Evolutionary conservation across 352 stramenopile genomes (phyloP), one percentile per base, ranked within the genome.

Genomic region (Aphanomyces cochlioides): DNA sequence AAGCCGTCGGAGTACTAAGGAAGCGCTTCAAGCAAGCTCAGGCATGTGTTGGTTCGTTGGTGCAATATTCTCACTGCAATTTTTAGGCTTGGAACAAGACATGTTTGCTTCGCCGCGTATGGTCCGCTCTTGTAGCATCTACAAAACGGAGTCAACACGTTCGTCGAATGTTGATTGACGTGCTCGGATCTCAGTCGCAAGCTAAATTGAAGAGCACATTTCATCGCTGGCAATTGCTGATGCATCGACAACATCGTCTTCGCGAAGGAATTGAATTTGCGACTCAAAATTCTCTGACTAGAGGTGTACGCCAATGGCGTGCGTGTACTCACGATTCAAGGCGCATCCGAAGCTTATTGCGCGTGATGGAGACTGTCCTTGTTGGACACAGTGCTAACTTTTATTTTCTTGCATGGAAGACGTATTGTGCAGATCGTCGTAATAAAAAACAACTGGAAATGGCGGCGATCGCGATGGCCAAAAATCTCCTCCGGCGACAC

Each of bases 171-270:
- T 37, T 61, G 28, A 37, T 61, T 28, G 54, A 61, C n/a, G 54
- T 37, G 5, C 7, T 61, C 6, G 54, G 54, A 7, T 7, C 43
- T 1, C 54, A 61, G n/a, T 12, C 21, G 28, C 17, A 7, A 12
- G 54, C 54, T 37, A 61, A 61, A 37, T 21, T 37, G 28, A 61
- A 61, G 54, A 45, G 19, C 21, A 17, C 43, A 12, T 61, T 61
- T 61, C 28, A 37, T 1, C 54, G 54, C 7, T 61, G 54, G 54
- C 12, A 17, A 10, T 37, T 45, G 21, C 43, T 61, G 12, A 37
- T 41, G 15, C 10, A 39, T 17, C n/a, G 36, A 37, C 17, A 7
- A 12, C 54, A 37, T 17, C 19, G 13, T 39, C 17, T 40, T 28
- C 54, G 43, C 21, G 8, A 10, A 12, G n/a, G 7, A 7, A 37